phyloP scores from a whole-genome alignment of 305 asterid genomes.

The Coffea humblotiana region DNA sequence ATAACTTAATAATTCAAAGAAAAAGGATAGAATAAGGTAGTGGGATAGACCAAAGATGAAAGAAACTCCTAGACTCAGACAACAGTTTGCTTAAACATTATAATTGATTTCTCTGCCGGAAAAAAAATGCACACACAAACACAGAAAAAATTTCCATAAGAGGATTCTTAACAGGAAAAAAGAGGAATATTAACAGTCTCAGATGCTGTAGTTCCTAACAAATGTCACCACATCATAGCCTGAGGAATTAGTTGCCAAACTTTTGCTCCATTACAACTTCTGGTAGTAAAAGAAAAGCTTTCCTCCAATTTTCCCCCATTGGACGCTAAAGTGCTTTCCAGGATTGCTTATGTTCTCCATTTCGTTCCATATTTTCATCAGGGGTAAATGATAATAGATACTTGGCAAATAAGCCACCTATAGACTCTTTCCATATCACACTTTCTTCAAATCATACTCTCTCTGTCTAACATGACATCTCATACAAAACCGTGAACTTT shows the following conservation, averaged over 20 bases:
- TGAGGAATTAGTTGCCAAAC: slow-evolving; percentile 1
- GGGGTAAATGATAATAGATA: not conserved
- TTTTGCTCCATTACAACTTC: not conserved
- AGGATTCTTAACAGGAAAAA: not conserved
- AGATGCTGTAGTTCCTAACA: not conserved
- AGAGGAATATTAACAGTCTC: not conserved
- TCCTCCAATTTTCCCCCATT: not conserved
- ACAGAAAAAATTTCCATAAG: too few species aligned
- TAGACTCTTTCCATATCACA: not conserved
- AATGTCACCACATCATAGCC: not conserved
- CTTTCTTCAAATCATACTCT: not conserved
- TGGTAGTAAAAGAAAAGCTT: not conserved
- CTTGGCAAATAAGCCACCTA: not conserved
- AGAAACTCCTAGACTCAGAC: not conserved
- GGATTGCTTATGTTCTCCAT: not conserved
- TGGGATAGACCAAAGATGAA: not conserved
- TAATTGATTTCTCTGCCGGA: not conserved
- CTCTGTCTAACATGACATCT: not conserved
- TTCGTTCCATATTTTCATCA: not conserved
- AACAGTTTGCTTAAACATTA: not conserved
- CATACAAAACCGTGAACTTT: not conserved
- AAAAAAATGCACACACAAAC: too few species aligned
- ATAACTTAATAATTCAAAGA: not conserved
- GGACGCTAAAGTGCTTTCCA: too few species aligned
- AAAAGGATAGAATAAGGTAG: not conserved